These are phyloP conservation scores for Dactylellina drechsleri DNA, from an alignment of 2,329 filamentous ascomycete genomes.

Conservation along the genomic window DNA sequence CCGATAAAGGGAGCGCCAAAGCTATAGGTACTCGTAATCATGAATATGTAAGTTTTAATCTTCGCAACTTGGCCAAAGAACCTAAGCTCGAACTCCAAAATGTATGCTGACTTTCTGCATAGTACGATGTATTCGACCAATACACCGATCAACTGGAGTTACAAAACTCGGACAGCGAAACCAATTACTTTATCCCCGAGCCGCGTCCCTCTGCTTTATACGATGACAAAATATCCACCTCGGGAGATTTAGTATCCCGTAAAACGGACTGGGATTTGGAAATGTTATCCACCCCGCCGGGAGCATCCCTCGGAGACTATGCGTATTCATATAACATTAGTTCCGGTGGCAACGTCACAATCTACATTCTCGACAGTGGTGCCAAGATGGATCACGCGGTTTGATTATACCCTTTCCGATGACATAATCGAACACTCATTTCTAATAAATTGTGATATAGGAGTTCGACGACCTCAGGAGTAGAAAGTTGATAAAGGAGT, in stretches of 20 bases:
- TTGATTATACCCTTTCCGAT: neutral
- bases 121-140: slow-evolving; percentile 26
- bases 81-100: too few species aligned
- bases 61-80: neutral
- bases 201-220: neutral
- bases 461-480: slow-evolving; percentile 27
- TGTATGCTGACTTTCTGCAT: neutral
- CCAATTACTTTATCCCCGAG: slow-evolving; percentile 3
- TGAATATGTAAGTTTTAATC: slow-evolving; percentile 22
- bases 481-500: slow-evolving; percentile 20
- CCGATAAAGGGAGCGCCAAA: slow-evolving; percentile 2
- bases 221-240: neutral
- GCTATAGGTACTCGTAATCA: neutral
- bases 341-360: slow-evolving; percentile 12
- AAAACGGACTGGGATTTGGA: slow-evolving; percentile 28
- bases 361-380: slow-evolving; percentile 38
- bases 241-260: neutral
- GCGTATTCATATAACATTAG: slow-evolving; percentile 13
- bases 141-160: slow-evolving; percentile 19
- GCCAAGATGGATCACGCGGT: slow-evolving; percentile 28
- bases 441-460: slow-evolving; percentile 4
- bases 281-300: slow-evolving; percentile 26
- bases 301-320: neutral
- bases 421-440: neutral
- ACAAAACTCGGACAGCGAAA: slow-evolving; percentile 1